Percentiles rank a stretch among this genome's conserved stretches.
Evolutionary conservation across 2,329 filamentous ascomycete species (phyloP).

Genomic region (Verticillium tricorpus): DNA sequence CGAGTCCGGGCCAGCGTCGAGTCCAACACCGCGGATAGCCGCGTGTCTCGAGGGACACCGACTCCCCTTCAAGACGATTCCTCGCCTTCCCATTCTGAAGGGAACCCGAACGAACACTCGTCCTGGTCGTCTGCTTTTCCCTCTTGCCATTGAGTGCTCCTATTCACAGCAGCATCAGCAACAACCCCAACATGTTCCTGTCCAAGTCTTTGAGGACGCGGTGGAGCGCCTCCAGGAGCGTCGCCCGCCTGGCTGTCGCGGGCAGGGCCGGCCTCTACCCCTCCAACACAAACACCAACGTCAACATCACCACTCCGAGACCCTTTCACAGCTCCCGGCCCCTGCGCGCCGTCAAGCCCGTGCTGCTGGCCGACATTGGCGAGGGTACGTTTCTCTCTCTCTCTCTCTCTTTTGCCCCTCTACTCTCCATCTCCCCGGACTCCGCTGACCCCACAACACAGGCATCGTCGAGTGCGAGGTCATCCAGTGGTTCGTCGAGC

Average conservation of each 20-base stretch:
- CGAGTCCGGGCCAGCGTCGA: slow-evolving; percentile 1
- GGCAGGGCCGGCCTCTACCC: slow-evolving; percentile 15
- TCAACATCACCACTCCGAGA: slow-evolving; percentile 20
- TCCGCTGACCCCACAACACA: slow-evolving; percentile 29
- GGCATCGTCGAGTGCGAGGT: slow-evolving; percentile 98
- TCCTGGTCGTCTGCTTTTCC: slow-evolving; percentile 2
- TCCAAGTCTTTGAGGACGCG: slow-evolving; percentile 46
- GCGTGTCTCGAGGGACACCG: slow-evolving; percentile 6
- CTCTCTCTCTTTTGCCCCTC: neutral
- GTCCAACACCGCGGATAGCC: slow-evolving; percentile 16
- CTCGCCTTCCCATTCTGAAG: neutral
- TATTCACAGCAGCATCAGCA: neutral
- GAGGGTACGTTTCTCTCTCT: slow-evolving; percentile 53
- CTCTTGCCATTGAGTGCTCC: neutral
- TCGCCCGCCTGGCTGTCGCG: slow-evolving; percentile 28
- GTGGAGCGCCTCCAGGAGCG: slow-evolving; percentile 36
- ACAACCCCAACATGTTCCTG: slow-evolving; percentile 46
- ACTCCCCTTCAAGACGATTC: slow-evolving; percentile 4
- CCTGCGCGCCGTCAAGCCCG: slow-evolving; percentile 65
- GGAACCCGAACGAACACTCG: neutral
- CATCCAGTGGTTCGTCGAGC: slow-evolving; percentile 99
- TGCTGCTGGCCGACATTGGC: slow-evolving; percentile 79
- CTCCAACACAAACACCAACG: neutral
- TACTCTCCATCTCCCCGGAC: neutral
- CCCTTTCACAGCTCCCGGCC: slow-evolving; percentile 47